Base-by-base conservation (phyloP, 345 rosid species). In the Ricinus communis region DNA sequence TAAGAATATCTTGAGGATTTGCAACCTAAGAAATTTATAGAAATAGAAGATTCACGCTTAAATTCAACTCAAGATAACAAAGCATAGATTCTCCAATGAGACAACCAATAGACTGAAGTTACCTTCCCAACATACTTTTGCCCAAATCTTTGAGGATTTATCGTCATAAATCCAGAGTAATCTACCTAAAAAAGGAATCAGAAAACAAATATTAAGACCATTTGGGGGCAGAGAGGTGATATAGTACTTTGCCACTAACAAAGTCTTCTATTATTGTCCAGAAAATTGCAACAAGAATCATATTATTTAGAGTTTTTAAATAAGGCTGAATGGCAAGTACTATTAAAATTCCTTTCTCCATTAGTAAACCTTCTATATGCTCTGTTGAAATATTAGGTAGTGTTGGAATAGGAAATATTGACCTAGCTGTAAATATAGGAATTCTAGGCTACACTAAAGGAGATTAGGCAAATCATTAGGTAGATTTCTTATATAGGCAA, bases 51-150 rank as follows among this genome's bases (percentile, higher is more conserved):
- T 70, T 19, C 16, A 62, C 11, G 25, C 18, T 50, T 16, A 5
- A n/a, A 64, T 62, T 59, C 51, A 57, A 50, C 41, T 46, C 58
- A 67, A 60, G 21, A 70, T 51, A 70, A 72, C 22, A 13, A 15
- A 51, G 55, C 52, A 53, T 65, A 58, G 62, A 25, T 66, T 61
- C 68, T 13, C 51, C 40, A 62, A 13, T 15, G 58, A 18, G 46
- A 62, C 7, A 69, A 70, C 19, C 22, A 66, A 77, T 49, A 52
- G 53, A 54, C 22, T 24, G 68, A 53, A 60, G 70, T 30, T 87
- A 91, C 98, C 99, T 95, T 95, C 62, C 99, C 97, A 59, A 95
- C 99, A 84, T 87, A 95, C 76, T 95, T 95, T 79, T 95, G 99
- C 74, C 99, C 99, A 85, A 95, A 95, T 71, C 91, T 87, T 78